These are phyloP conservation scores for rapeseed (Brassica napus) DNA, from an alignment of 345 rosid genomes.

Conservation along the genomic window DNA sequence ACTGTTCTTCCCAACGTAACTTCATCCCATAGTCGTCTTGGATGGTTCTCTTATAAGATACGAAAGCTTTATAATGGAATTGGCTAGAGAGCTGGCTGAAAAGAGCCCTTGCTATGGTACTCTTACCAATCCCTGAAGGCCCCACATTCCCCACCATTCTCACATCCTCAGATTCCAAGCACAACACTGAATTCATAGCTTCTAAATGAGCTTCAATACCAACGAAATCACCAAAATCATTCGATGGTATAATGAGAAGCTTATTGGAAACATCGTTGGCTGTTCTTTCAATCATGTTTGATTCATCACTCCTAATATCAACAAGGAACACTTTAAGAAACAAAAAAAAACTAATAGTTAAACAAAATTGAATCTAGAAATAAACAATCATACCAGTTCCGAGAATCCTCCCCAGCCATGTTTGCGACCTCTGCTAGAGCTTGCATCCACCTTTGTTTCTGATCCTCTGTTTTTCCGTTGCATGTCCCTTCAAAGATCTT, in stretches of 20 bases:
- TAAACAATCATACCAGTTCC: background rate
- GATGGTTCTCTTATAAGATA: background rate
- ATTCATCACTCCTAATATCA: background rate
- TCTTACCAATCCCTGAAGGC: background rate
- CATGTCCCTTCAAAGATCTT: background rate
- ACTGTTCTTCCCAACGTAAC: conserved; percentile 33
- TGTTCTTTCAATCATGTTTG: background rate
- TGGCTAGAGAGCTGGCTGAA: background rate
- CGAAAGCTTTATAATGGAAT: background rate
- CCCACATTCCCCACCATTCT: background rate
- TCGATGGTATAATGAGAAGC: background rate
- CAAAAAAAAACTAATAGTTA: background rate
- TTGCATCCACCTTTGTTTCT: background rate
- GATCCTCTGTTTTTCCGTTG: background rate
- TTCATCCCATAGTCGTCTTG: conserved; percentile 19
- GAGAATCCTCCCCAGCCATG: background rate
- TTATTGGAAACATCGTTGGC: background rate
- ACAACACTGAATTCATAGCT: background rate
- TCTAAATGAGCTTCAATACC: background rate
- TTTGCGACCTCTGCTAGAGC: background rate
- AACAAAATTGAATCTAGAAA: background rate
- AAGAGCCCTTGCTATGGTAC: background rate
- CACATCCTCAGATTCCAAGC: background rate
- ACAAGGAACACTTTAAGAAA: background rate
- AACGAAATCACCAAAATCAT: background rate